phyloP scores from a whole-genome alignment of 1,284 basidiomycete genomes.

The Athelia sp. region DNA sequence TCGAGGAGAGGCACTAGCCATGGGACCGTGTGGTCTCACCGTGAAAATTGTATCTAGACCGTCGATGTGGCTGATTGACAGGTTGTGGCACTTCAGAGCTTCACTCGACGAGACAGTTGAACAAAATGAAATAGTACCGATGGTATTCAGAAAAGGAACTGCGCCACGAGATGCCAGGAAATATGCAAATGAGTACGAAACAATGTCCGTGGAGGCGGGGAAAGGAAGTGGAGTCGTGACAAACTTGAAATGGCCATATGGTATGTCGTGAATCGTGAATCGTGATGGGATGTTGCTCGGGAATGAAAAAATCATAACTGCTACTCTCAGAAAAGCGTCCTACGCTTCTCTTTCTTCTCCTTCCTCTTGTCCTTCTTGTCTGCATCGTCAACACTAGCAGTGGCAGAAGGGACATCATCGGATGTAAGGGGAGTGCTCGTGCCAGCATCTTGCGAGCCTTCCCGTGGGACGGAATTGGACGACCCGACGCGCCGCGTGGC shows the following conservation, averaged over 20 bases:
- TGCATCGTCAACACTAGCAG: conserved; percentile 39
- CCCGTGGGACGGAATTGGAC: conserved; percentile 41
- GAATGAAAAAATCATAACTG: conserved; percentile 8
- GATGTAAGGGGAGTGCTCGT: conserved; percentile 21
- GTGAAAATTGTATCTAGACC: too few species aligned
- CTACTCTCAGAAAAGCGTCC: conserved; percentile 26
- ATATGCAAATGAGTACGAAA: conserved; percentile 1
- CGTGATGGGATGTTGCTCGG: neutral
- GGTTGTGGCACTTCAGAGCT: too few species aligned
- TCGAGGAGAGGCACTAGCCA: too few species aligned
- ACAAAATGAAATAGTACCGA: too few species aligned
- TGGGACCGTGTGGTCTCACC: too few species aligned
- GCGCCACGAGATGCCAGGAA: conserved; percentile 1
- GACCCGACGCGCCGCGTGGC: conserved; percentile 55
- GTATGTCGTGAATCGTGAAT: neutral
- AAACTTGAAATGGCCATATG: neutral
- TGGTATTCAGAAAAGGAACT: too few species aligned
- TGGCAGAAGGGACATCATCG: conserved; percentile 46
- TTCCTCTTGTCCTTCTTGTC: conserved; percentile 49
- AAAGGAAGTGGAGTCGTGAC: neutral
- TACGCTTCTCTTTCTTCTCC: conserved; percentile 39
- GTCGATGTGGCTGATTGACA: too few species aligned
- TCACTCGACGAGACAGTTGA: too few species aligned
- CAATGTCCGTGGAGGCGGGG: neutral
- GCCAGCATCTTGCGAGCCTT: conserved; percentile 16